Percentiles rank a stretch among this genome's conserved stretches.
Conservation (phyloP, 306 rosid genomes). For the Cucurbita argyrosperma region DNA sequence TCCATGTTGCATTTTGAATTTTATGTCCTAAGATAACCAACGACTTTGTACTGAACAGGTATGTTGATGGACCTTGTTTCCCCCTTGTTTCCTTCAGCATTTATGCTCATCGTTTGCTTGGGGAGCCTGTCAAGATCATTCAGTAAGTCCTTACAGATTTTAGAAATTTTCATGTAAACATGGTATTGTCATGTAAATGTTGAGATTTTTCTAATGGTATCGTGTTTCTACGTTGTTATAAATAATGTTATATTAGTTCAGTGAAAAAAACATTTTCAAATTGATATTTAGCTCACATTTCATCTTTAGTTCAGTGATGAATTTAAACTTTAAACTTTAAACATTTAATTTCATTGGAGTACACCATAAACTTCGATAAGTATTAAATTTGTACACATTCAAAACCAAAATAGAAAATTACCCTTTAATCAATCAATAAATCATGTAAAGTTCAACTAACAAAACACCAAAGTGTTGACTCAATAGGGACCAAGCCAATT, state of each 20-base stretch:
- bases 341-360: background rate
- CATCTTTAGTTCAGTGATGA: background rate
- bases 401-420: background rate
- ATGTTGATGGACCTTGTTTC: constrained; percentile 98
- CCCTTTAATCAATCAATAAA: background rate
- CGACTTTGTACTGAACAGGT: constrained; percentile 34
- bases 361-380: background rate
- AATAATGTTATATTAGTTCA: background rate
- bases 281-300: background rate
- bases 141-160: constrained; percentile 47
- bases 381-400: background rate
- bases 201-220: background rate
- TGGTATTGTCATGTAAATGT: background rate
- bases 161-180: background rate
- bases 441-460: background rate
- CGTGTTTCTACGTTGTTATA: background rate
- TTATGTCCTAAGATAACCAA: constrained; percentile 12
- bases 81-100: constrained; percentile 83
- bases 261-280: background rate
- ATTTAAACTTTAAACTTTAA: background rate
- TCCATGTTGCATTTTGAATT: background rate
- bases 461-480: background rate
- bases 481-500: background rate
- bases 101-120: constrained; percentile 68
- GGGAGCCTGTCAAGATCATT: constrained; percentile 96